Evolutionary conservation across 106 monocot genomes (phyloP).

Genomic region (Acorus calamus): DNA sequence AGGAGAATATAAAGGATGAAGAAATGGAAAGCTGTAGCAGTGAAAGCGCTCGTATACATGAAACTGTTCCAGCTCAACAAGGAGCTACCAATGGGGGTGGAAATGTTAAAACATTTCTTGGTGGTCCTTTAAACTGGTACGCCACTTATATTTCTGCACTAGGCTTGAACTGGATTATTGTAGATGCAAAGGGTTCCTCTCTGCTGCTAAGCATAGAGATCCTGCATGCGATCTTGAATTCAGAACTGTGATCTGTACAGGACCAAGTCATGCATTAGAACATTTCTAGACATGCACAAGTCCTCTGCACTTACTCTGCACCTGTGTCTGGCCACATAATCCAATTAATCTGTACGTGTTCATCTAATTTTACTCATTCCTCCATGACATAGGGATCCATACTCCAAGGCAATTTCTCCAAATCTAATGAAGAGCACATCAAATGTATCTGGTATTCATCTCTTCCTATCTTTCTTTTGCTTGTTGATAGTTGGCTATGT

Average conservation of each 20-base stretch:
- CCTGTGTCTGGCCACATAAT: not conserved
- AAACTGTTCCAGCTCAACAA: conserved; percentile 8
- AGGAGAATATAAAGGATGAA: conserved; percentile 7
- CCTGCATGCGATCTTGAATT: too few relatives aligned
- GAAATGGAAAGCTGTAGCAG: conserved; percentile 6
- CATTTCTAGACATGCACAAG: not conserved
- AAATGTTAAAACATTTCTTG: conserved; percentile 23
- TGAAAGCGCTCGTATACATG: not conserved
- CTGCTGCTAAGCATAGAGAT: too few relatives aligned
- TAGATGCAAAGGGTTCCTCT: too few relatives aligned
- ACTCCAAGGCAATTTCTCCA: conserved; percentile 25
- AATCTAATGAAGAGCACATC: conserved; percentile 13
- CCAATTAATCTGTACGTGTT: not conserved
- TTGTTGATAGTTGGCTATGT: too few relatives aligned
- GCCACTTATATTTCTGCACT: too few relatives aligned
- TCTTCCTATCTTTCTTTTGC: not conserved
- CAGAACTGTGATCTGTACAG: too few relatives aligned
- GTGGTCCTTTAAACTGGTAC: conserved; percentile 56
- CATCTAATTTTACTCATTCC: not conserved
- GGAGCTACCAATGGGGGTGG: conserved; percentile 4
- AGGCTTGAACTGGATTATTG: too few relatives aligned
- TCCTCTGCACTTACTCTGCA: not conserved
- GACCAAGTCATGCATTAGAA: too few relatives aligned
- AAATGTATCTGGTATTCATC: conserved; percentile 25
- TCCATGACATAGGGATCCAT: conserved; percentile 46